These are phyloP conservation scores for Cyberlindnera sargentensis DNA, from an alignment of 805 yeast species.

Conservation along the genomic window DNA sequence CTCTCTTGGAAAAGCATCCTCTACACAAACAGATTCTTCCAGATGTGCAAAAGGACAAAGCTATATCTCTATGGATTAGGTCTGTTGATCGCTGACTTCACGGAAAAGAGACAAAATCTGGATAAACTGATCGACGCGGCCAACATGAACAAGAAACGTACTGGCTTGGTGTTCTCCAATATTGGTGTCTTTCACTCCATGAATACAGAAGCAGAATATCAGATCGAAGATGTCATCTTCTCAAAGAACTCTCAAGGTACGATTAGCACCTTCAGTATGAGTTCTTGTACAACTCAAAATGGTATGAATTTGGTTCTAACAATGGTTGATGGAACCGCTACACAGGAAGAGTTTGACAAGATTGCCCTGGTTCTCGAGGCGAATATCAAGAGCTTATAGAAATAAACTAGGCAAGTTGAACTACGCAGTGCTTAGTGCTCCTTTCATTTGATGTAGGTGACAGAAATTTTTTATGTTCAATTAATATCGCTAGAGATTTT, in stretches of 20 bases:
- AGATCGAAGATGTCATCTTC: slow-evolving; percentile 12
- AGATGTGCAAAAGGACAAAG: neutral
- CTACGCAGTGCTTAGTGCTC: no score
- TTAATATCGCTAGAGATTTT: no score
- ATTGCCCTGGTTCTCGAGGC: slow-evolving; percentile 8
- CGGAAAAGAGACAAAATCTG: slow-evolving; percentile 7
- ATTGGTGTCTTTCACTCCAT: slow-evolving; percentile 9
- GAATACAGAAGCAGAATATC: neutral
- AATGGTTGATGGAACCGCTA: slow-evolving; percentile 6
- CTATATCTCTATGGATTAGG: slow-evolving; percentile 15
- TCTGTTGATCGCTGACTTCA: slow-evolving; percentile 7
- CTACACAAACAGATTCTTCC: slow-evolving; percentile 7
- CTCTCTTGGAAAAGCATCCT: slow-evolving; percentile 3
- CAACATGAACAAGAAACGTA: slow-evolving; percentile 7
- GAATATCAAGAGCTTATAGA: neutral
- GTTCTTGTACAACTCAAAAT: slow-evolving; percentile 3
- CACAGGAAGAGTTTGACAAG: slow-evolving; percentile 4
- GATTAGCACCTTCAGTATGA: slow-evolving; percentile 8
- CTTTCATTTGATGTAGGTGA: no score
- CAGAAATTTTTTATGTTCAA: no score
- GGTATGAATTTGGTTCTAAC: slow-evolving; percentile 16
- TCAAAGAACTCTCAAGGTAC: slow-evolving; percentile 11
- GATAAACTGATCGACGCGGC: slow-evolving; percentile 9
- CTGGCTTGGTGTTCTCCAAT: slow-evolving; percentile 16
- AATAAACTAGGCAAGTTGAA: neutral